Evolutionary conservation across 1,284 basidiomycete genomes (phyloP).

Genomic region (Ustilago hordei): DNA sequence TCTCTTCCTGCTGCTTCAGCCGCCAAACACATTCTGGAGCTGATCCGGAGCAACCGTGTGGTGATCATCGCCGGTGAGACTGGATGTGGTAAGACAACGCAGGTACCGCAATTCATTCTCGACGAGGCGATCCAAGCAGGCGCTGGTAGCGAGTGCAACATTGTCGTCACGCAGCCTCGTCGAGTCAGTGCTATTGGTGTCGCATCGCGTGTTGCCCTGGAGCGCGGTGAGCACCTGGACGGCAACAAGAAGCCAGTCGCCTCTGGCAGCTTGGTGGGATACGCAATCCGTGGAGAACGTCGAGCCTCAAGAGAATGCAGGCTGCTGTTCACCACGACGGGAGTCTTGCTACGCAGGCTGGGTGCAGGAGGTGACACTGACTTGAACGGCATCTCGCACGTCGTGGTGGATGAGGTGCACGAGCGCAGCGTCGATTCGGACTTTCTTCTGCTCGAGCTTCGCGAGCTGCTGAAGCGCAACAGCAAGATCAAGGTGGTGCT

Average conservation of each 20-base stretch:
- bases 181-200: slow-evolving; percentile 90
- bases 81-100: slow-evolving; percentile 85
- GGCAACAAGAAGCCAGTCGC: slow-evolving; percentile 41
- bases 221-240: slow-evolving; percentile 80
- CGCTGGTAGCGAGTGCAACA: slow-evolving; percentile 78
- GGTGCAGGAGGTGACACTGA: slow-evolving; percentile 78
- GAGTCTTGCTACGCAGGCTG: slow-evolving; percentile 85
- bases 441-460: slow-evolving; percentile 85
- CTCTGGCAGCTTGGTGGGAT: slow-evolving; percentile 76
- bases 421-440: slow-evolving; percentile 91
- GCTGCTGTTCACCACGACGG: slow-evolving; percentile 90
- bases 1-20: slow-evolving; percentile 81
- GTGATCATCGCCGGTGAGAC: slow-evolving; percentile 68
- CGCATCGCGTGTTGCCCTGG: slow-evolving; percentile 85
- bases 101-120: slow-evolving; percentile 83
- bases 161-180: slow-evolving; percentile 90
- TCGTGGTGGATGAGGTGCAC: slow-evolving; percentile 93
- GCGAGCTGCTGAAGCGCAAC: slow-evolving; percentile 81
- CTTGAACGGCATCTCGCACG: slow-evolving; percentile 80
- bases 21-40: slow-evolving; percentile 76
- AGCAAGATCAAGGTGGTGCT: slow-evolving; percentile 80
- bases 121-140: slow-evolving; percentile 80
- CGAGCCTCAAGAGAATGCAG: slow-evolving; percentile 74
- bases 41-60: slow-evolving; percentile 46
- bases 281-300: slow-evolving; percentile 90